These are phyloP conservation scores for Trichoderma asperelloides DNA, from an alignment of 495 filamentous ascomycete species.

Conservation along the genomic window DNA sequence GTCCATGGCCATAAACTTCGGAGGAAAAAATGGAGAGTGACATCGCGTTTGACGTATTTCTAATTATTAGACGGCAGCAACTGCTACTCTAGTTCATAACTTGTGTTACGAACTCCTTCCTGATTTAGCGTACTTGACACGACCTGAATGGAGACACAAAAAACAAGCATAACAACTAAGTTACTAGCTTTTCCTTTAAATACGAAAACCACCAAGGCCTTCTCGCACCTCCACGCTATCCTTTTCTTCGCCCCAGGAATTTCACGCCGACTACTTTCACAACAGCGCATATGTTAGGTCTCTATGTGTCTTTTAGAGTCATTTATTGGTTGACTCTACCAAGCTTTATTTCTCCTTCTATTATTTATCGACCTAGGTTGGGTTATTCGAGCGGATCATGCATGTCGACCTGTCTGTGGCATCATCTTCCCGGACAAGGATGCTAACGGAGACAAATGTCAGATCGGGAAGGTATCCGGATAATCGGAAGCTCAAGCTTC, in stretches of 20 bases:
- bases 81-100: not conserved
- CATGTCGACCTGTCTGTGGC: not conserved
- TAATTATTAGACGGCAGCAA: not conserved
- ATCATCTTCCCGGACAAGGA: not conserved
- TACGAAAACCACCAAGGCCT: too few relatives aligned
- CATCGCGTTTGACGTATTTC: not conserved
- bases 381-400: not conserved
- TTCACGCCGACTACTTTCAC: too few relatives aligned
- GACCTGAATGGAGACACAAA: not conserved
- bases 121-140: not conserved
- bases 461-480: constrained; percentile 8
- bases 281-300: not conserved
- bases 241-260: too few relatives aligned
- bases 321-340: not conserved
- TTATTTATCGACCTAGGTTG: not conserved
- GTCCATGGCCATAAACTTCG: not conserved
- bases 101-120: not conserved
- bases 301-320: not conserved
- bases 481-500: not conserved
- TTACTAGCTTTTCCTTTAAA: not conserved
- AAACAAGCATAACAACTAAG: not conserved
- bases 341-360: not conserved
- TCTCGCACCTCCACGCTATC: too few relatives aligned
- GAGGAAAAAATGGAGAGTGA: not conserved
- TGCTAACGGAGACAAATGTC: not conserved